Evolutionary conservation across 257 asterid genomes (phyloP).

Genomic region (Paraleonurus japonicus): DNA sequence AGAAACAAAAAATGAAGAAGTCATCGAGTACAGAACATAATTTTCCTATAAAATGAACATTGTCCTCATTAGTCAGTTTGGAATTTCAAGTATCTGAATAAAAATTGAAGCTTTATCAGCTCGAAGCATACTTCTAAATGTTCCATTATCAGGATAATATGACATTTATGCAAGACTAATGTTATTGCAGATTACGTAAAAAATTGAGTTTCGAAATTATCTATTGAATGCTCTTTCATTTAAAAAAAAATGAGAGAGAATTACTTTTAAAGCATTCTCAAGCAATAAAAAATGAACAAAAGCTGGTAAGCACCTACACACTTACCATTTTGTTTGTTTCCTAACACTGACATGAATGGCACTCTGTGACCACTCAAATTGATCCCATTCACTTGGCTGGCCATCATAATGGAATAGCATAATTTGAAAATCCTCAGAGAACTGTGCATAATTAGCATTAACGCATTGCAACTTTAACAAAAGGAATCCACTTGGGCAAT

Average conservation of each 20-base stretch:
- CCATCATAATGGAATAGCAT: conserved; percentile 99
- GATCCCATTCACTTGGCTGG: conserved; percentile 90
- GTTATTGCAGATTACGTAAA: background rate
- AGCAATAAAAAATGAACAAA: conserved; percentile 12
- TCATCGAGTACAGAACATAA: conserved; percentile 1
- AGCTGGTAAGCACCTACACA: conserved; percentile 14
- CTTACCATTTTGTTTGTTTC: conserved; percentile 96
- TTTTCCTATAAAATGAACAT: conserved; percentile 1
- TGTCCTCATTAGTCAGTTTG: background rate
- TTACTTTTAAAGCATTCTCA: background rate
- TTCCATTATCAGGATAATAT: conserved; percentile 9
- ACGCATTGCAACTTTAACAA: conserved; percentile 13
- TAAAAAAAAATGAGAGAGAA: background rate
- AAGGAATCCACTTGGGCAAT: background rate
- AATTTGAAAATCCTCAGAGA: conserved; percentile 92
- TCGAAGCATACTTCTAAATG: too few relatives aligned
- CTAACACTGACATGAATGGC: conserved; percentile 89
- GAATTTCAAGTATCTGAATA: conserved; percentile 7
- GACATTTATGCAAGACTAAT: background rate
- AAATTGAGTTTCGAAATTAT: conserved; percentile 4
- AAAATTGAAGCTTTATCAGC: too few relatives aligned
- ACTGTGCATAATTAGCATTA: conserved; percentile 45
- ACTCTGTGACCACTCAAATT: conserved; percentile 91
- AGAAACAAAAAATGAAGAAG: conserved; percentile 22
- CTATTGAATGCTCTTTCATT: background rate